phyloP scores from a whole-genome alignment of 1,284 basidiomycete genomes.

The Phylloporus sp. region DNA sequence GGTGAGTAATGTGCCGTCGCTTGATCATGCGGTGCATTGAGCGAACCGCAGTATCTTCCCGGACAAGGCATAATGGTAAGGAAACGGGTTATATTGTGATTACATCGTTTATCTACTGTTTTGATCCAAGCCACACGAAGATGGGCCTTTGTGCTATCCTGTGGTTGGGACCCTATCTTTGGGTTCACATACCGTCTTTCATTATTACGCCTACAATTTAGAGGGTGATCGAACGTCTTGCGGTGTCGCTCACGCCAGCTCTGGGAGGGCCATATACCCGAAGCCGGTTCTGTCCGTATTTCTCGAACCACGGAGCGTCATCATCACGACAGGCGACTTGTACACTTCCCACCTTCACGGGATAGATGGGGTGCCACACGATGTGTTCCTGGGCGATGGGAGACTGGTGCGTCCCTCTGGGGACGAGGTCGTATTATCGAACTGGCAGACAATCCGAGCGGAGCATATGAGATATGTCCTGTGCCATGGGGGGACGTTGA shows the following conservation, averaged over 20 bases:
- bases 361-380: conserved; percentile 59
- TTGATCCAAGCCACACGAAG: conserved; percentile 80
- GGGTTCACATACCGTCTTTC: conserved; percentile 82
- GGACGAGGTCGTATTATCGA: conserved; percentile 52
- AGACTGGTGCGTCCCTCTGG: conserved; percentile 21
- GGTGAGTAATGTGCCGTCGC: conserved; percentile 40
- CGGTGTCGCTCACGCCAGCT: conserved; percentile 26
- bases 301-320: conserved; percentile 80
- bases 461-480: conserved; percentile 44
- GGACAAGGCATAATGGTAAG: conserved; percentile 92
- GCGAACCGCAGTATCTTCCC: conserved; percentile 66
- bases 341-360: conserved; percentile 80
- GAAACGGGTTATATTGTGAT: conserved; percentile 7
- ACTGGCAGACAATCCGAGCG: conserved; percentile 53
- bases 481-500: conserved; percentile 51
- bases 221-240: conserved; percentile 1
- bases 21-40: conserved; percentile 17
- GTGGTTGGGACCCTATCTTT: conserved; percentile 91
- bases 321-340: conserved; percentile 73
- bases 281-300: conserved; percentile 74
- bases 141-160: conserved; percentile 88
- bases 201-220: conserved; percentile 74
- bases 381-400: conserved; percentile 42
- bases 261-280: conserved; percentile 62
- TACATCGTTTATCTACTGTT: conserved; percentile 4